Percentiles rank a stretch among this genome's conserved stretches.
phyloP scores from a whole-genome alignment of 2,329 filamentous ascomycete species.

The Fusarium annulatum region DNA sequence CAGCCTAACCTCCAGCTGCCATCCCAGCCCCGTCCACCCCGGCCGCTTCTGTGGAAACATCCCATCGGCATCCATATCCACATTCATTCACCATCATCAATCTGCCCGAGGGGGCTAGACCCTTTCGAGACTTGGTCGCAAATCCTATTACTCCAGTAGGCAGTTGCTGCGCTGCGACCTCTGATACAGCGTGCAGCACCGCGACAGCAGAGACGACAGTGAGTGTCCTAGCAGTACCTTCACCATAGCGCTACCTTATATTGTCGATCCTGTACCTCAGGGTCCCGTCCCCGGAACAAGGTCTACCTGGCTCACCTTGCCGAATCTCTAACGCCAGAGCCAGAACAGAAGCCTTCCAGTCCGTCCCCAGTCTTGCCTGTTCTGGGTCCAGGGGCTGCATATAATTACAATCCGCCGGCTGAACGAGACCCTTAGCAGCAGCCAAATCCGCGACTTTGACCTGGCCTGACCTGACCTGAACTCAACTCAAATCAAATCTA shows the following conservation, averaged over 20 bases:
- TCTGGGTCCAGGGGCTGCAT: constrained; percentile 39
- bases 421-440: constrained; percentile 33
- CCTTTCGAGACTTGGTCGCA: constrained; percentile 32
- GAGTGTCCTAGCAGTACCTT: not conserved
- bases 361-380: constrained; percentile 13
- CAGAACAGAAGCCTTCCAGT: constrained; percentile 33
- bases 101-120: constrained; percentile 31
- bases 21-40: constrained; percentile 30
- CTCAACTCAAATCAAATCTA: not conserved
- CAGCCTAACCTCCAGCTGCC: constrained; percentile 13
- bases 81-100: constrained; percentile 21
- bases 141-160: constrained; percentile 33
- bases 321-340: constrained; percentile 3
- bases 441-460: constrained; percentile 10
- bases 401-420: constrained; percentile 29
- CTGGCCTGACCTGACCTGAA: not conserved
- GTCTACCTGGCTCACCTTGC: constrained; percentile 1
- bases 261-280: constrained; percentile 24
- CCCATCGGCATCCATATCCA: constrained; percentile 21
- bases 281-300: constrained; percentile 9
- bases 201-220: not conserved
- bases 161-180: constrained; percentile 7
- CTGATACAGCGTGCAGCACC: not conserved
- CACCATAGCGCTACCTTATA: not conserved
- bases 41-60: constrained; percentile 39